Evolutionary conservation across 73 alveolate genomes (phyloP).

Genomic region (Paramecium sonneborni): DNA sequence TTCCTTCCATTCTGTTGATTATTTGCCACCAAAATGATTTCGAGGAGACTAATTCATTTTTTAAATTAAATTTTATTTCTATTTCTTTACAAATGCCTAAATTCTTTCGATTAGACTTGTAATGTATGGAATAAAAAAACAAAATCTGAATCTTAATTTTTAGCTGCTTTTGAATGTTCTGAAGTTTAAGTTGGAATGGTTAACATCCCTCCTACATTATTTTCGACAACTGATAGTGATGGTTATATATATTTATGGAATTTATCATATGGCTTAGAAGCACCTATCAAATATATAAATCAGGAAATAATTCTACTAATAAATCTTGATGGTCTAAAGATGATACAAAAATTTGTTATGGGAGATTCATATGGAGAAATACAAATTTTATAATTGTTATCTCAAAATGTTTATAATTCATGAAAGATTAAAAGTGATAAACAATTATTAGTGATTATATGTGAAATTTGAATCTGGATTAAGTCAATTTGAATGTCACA

Average conservation of each 20-base stretch:
- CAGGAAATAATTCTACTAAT: conserved; percentile 79
- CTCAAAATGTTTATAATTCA: not conserved
- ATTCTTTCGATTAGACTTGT: conserved; percentile 92
- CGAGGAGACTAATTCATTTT: too few species aligned
- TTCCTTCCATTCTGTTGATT: too few species aligned
- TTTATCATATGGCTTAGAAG: conserved; percentile 84
- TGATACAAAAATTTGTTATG: conserved; percentile 86
- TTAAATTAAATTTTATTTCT: too few species aligned
- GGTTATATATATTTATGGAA: conserved; percentile 93
- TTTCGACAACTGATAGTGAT: conserved; percentile 89
- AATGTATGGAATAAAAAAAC: conserved; percentile 86
- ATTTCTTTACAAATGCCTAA: too few species aligned
- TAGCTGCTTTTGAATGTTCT: conserved; percentile 78
- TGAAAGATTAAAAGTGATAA: not conserved
- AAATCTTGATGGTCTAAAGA: conserved; percentile 86
- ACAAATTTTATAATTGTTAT: conserved; percentile 47
- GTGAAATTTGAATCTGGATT: not conserved
- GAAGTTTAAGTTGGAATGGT: conserved; percentile 94
- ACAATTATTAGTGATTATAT: not conserved
- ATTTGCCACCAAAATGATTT: too few species aligned
- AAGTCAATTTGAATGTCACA: not conserved
- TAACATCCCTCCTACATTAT: conserved; percentile 85
- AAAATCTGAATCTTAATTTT: conserved; percentile 67
- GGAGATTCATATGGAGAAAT: conserved; percentile 89
- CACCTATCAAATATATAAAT: conserved; percentile 74